Evolutionary conservation across 2,329 filamentous ascomycete genomes (phyloP), one percentile per base, ranked within the genome.

Genomic region (Mycosphaerella sp.): DNA sequence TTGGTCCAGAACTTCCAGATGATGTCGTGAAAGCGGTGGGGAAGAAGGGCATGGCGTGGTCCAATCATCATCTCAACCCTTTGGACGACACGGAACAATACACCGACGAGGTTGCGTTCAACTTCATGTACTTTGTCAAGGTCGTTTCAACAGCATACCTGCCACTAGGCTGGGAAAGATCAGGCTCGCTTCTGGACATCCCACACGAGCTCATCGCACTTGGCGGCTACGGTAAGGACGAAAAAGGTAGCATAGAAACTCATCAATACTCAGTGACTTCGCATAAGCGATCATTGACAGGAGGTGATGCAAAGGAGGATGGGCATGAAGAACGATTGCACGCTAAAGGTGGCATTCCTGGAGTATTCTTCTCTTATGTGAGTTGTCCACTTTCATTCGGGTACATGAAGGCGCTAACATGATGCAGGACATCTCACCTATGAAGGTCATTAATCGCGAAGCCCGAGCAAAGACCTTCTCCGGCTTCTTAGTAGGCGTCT

Each of bases 121-220:
- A 96, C 75, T 98, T 85, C 71, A 95, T 97, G 89, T 98, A 98
- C 76, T 98, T 98, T 71, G 79, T 98, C 71, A 98, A 98, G 77
- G 93, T 98, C 51, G 93, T 98, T 28, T 89, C 87, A 2, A 98
- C 93, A 1, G 91, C 89, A 1, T 98, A 97, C 69, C 79, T 97
- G 21, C 89, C 93, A 2, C 79, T 98, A 1, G 89, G 89, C 57
- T 95, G 89, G 88, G 84, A 89, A 66, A 81, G 82, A 63, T 77
- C 77, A 53, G 70, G 68, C 49, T 60, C 55, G 12, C 56, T 66
- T 21, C 61, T 69, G 27, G 64, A 69, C 27, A 59, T 65, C 12
- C 63, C 67, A 18, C 63, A 70, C 47, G 64, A 84, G 41, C 74
- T 79, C 41, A 72, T 80, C 10, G 81, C 82, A 47, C 73, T 93